A percentile compares a stretch with the other conserved stretches of the same genome.
Conservation (phyloP, 2,329 filamentous ascomycete species). For the Trichothecium roseum region DNA sequence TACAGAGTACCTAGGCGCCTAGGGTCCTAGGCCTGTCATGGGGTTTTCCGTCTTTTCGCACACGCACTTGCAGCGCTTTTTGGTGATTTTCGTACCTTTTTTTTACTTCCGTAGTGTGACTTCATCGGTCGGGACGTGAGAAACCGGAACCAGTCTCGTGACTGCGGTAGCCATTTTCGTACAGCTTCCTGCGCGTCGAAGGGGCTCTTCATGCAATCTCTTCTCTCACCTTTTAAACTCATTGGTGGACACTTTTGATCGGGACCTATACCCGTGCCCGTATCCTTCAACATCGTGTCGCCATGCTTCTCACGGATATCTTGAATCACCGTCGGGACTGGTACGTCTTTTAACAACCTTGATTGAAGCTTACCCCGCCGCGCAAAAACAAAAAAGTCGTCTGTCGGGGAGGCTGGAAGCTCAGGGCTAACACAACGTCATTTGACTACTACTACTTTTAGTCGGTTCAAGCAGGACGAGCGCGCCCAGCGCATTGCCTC, state of each 20-base stretch:
- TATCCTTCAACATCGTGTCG: background rate
- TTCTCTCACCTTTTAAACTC: background rate
- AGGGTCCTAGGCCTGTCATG: too few relatives aligned
- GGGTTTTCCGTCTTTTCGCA: too few relatives aligned
- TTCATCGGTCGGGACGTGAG: background rate
- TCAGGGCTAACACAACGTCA: too few relatives aligned
- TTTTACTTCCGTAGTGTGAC: background rate
- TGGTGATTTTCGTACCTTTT: background rate
- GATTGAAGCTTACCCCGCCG: too few relatives aligned
- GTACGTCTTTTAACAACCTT: conserved; percentile 1
- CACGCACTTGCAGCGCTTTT: conserved; percentile 44
- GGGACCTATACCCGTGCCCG: background rate
- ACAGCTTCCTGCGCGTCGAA: background rate
- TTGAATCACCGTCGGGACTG: conserved; percentile 5
- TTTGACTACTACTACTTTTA: conserved; percentile 27
- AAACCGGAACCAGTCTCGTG: background rate
- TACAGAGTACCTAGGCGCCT: too few relatives aligned
- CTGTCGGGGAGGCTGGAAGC: too few relatives aligned
- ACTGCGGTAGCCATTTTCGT: conserved; percentile 1
- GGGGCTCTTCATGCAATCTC: too few relatives aligned
- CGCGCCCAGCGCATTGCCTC: conserved; percentile 58
- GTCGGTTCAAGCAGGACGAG: conserved; percentile 70
- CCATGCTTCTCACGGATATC: conserved; percentile 4
- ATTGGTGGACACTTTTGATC: background rate
- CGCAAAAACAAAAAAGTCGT: too few relatives aligned